These are phyloP conservation scores for Raphanus raphanistrum DNA, from an alignment of 345 rosid genomes.

Conservation along the genomic window DNA sequence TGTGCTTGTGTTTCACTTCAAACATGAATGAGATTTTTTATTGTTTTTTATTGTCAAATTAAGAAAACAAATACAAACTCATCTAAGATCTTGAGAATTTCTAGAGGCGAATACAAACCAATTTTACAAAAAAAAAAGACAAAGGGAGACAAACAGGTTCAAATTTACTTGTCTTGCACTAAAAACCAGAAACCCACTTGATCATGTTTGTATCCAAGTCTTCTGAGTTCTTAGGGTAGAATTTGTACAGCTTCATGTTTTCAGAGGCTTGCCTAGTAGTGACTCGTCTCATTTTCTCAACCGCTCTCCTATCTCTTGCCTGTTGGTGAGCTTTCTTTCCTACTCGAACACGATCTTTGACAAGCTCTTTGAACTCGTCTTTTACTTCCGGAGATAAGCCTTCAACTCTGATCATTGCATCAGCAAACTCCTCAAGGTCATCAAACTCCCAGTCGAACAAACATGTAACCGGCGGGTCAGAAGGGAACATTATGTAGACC, in stretches of 20 bases:
- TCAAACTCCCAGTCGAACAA: conserved; percentile 92
- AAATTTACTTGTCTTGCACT: neutral
- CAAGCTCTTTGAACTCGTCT: conserved; percentile 76
- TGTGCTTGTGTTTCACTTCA: conserved; percentile 32
- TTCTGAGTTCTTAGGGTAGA: conserved; percentile 75
- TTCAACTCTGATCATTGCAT: conserved; percentile 55
- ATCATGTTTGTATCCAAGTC: conserved; percentile 37
- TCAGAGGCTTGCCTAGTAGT: conserved; percentile 58
- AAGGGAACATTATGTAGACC: conserved; percentile 72
- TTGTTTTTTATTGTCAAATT: neutral
- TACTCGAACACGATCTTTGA: conserved; percentile 73
- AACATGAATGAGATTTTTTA: neutral
- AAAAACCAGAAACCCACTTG: neutral
- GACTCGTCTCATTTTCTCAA: conserved; percentile 74
- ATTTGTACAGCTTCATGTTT: conserved; percentile 73
- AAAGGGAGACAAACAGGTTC: neutral
- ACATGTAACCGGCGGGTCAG: conserved; percentile 80
- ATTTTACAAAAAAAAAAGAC: neutral
- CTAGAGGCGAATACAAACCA: neutral
- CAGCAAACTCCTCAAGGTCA: conserved; percentile 68
- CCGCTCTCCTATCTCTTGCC: conserved; percentile 78
- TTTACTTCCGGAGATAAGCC: conserved; percentile 65
- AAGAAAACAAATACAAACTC: neutral
- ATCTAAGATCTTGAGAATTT: neutral
- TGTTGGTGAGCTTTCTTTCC: conserved; percentile 76